Conservation (phyloP, 1,139 yeast genomes). For the Williopsis jadinii region DNA sequence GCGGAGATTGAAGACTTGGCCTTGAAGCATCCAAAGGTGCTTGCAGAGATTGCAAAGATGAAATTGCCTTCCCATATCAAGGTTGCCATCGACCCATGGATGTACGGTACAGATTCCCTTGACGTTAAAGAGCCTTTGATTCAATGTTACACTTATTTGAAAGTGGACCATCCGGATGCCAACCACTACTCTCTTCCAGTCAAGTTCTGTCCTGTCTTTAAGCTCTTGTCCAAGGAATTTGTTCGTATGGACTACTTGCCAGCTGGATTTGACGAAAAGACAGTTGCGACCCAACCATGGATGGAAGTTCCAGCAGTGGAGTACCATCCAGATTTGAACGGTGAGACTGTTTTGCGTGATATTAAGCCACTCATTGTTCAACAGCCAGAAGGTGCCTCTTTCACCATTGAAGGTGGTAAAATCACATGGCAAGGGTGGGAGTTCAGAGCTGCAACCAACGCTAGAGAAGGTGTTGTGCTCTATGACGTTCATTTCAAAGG, state of each 20-base stretch:
- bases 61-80: slow-evolving; percentile 47
- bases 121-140: slow-evolving; percentile 38
- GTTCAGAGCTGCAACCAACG: slow-evolving; percentile 66
- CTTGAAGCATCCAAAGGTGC: slow-evolving; percentile 48
- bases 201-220: slow-evolving; percentile 77
- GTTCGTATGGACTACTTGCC: slow-evolving; percentile 78
- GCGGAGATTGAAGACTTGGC: slow-evolving; percentile 45
- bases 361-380: slow-evolving; percentile 69
- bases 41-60: slow-evolving; percentile 58
- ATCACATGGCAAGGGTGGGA: slow-evolving; percentile 90
- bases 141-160: slow-evolving; percentile 75
- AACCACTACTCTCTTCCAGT: slow-evolving; percentile 83
- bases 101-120: slow-evolving; percentile 72
- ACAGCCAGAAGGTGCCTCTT: slow-evolving; percentile 88
- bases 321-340: slow-evolving; percentile 69
- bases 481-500: slow-evolving; percentile 78
- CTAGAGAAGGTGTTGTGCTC: slow-evolving; percentile 79
- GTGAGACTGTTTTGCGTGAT: slow-evolving; percentile 45
- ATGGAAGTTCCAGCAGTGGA: slow-evolving; percentile 55
- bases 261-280: slow-evolving; percentile 59
- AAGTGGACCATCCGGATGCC: slow-evolving; percentile 67
- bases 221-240: slow-evolving; percentile 55
- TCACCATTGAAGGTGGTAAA: slow-evolving; percentile 53
- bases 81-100: slow-evolving; percentile 79
- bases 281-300: slow-evolving; percentile 51